Evolutionary conservation across 805 yeast genomes (phyloP).

Genomic region (Yarrowia sp.): DNA sequence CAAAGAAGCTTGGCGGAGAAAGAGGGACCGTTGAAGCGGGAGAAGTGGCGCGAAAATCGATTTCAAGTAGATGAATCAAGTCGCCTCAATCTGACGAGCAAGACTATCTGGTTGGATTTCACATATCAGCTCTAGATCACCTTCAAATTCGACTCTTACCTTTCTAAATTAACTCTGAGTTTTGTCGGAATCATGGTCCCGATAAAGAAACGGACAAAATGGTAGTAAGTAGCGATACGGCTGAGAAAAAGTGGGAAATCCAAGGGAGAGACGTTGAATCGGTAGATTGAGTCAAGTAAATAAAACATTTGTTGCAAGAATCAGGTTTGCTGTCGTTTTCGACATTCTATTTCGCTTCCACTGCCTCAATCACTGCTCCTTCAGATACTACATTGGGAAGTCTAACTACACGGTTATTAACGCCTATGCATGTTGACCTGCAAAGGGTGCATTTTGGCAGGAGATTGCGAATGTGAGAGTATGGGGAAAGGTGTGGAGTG

Average conservation of each 20-base stretch:
- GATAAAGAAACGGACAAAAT: neutral
- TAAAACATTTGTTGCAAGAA: too few species aligned
- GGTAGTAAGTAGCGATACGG: slow-evolving; percentile 13
- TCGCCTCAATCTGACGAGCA: too few species aligned
- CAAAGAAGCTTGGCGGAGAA: neutral
- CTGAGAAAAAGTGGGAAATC: neutral
- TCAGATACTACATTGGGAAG: slow-evolving; percentile 22
- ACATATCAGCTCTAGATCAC: neutral
- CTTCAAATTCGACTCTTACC: neutral
- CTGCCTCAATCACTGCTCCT: neutral
- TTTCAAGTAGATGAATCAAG: neutral
- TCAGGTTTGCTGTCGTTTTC: too few species aligned
- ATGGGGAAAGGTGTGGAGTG: too few species aligned
- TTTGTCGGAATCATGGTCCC: slow-evolving; percentile 12
- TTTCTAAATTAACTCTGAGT: neutral
- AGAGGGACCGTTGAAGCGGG: neutral
- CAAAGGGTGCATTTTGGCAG: slow-evolving; percentile 13
- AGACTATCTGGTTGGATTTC: neutral
- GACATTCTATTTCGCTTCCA: neutral
- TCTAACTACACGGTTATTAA: slow-evolving; percentile 17
- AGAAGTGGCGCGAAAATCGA: too few species aligned
- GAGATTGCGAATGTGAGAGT: slow-evolving; percentile 7
- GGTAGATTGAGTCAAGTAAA: too few species aligned
- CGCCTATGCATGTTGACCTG: neutral
- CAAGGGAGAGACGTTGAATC: neutral